Conservation (phyloP, 371 early-diverging fungal genomes). For the Basidiobolus heterosporus region DNA sequence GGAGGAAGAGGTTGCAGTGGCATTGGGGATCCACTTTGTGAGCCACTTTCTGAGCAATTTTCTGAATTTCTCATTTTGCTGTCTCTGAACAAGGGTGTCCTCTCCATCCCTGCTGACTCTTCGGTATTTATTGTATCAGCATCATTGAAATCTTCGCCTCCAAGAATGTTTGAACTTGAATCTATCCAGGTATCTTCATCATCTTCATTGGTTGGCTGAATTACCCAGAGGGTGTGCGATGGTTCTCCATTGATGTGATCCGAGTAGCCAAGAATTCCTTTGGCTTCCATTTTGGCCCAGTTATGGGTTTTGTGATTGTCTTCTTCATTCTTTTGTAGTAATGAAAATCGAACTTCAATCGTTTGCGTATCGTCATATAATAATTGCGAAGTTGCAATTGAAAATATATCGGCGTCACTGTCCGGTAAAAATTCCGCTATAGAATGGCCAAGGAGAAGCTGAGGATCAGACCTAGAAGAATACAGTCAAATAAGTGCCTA, state of each 20-base stretch:
- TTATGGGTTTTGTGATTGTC: slow-evolving; percentile 8
- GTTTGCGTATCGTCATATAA: slow-evolving; percentile 50
- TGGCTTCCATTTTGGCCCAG: slow-evolving; percentile 14
- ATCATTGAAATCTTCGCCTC: slow-evolving; percentile 6
- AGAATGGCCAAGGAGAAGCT: slow-evolving; percentile 22
- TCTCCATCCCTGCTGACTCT: slow-evolving; percentile 1
- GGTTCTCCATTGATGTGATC: slow-evolving; percentile 6
- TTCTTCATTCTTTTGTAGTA: slow-evolving; percentile 15
- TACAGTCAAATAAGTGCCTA: neutral
- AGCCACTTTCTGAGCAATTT: slow-evolving; percentile 4
- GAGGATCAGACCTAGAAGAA: slow-evolving; percentile 21
- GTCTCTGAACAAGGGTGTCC: too few species aligned
- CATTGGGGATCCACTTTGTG: slow-evolving; percentile 8
- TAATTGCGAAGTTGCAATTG: slow-evolving; percentile 45
- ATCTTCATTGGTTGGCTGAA: slow-evolving; percentile 24
- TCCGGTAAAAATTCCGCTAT: slow-evolving; percentile 23
- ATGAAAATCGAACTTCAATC: slow-evolving; percentile 55
- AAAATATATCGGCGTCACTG: slow-evolving; percentile 40
- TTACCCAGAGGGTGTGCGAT: slow-evolving; percentile 73
- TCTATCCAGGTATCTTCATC: too few species aligned
- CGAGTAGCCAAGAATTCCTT: slow-evolving; percentile 7
- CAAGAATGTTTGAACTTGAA: too few species aligned
- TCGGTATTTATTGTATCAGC: slow-evolving; percentile 6
- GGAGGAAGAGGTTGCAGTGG: slow-evolving; percentile 2
- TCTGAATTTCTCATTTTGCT: slow-evolving; percentile 1